Conservation (phyloP, 345 rosid species). For the Heritiera littoralis region DNA sequence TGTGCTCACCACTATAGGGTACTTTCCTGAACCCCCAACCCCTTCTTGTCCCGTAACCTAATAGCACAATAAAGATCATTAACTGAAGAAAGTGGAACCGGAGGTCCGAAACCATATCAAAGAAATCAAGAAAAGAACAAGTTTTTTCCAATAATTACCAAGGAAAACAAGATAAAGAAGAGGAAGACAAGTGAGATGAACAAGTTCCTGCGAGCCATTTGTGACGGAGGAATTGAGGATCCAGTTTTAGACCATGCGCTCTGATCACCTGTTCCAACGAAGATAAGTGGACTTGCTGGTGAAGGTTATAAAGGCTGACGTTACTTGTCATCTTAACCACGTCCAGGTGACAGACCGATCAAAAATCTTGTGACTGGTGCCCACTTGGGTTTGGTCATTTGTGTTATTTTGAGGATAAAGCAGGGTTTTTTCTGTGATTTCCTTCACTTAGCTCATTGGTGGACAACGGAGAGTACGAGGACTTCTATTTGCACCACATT, state of each 20-base stretch:
- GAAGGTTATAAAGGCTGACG: not conserved
- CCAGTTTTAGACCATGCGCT: not conserved
- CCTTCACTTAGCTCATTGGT: too few species aligned
- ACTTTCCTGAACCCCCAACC: slow-evolving; percentile 39
- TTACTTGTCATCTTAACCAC: not conserved
- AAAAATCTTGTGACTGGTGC: not conserved
- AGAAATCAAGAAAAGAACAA: not conserved
- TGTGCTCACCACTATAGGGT: slow-evolving; percentile 82
- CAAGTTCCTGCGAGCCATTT: slow-evolving; percentile 26
- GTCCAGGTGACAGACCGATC: not conserved
- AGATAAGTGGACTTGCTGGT: slow-evolving; percentile 12
- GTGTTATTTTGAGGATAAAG: not conserved
- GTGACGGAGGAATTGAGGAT: not conserved
- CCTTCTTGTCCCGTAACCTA: slow-evolving; percentile 45
- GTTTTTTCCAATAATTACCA: slow-evolving; percentile 19
- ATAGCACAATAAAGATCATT: not conserved
- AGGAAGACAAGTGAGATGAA: slow-evolving; percentile 14
- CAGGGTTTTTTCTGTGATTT: not conserved
- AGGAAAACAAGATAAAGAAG: slow-evolving; percentile 21
- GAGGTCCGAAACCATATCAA: not conserved
- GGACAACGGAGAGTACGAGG: not conserved
- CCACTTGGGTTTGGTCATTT: too few species aligned
- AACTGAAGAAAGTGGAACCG: not conserved
- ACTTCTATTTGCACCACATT: too few species aligned
- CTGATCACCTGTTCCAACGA: not conserved